Evolutionary conservation across 306 rosid species (phyloP).

Genomic region (Sphenostylis stenocarpa): DNA sequence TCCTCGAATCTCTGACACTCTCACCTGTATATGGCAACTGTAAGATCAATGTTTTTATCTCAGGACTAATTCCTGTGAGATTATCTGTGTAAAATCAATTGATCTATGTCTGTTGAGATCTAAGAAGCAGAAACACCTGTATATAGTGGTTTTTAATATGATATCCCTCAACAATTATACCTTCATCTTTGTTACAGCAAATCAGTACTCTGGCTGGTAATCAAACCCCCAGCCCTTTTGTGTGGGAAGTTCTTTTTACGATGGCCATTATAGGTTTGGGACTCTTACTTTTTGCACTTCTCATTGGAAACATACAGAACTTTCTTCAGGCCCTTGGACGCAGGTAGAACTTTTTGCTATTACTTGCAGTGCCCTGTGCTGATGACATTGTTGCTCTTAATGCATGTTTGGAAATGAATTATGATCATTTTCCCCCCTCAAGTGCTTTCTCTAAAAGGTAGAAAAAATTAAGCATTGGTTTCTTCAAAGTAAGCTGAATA

Average conservation of each 20-base stretch:
- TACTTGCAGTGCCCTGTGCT: neutral
- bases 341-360: slow-evolving; percentile 47
- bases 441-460: neutral
- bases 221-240: slow-evolving; percentile 69
- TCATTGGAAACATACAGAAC: slow-evolving; percentile 90
- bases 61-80: neutral
- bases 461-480: neutral
- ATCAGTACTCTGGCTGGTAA: slow-evolving; percentile 90
- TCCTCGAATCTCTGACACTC: neutral
- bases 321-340: slow-evolving; percentile 87
- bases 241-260: slow-evolving; percentile 76
- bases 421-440: neutral
- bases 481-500: neutral
- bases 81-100: neutral
- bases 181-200: slow-evolving; percentile 60
- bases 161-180: slow-evolving; percentile 12
- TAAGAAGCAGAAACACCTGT: neutral
- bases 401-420: neutral
- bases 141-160: neutral
- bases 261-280: slow-evolving; percentile 81
- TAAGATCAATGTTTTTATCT: too few species aligned
- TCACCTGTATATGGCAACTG: neutral
- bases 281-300: slow-evolving; percentile 85
- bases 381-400: neutral
- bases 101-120: neutral